These are phyloP conservation scores for Lactifluus pinguis DNA, from an alignment of 768 basidiomycete genomes.

Conservation along the genomic window DNA sequence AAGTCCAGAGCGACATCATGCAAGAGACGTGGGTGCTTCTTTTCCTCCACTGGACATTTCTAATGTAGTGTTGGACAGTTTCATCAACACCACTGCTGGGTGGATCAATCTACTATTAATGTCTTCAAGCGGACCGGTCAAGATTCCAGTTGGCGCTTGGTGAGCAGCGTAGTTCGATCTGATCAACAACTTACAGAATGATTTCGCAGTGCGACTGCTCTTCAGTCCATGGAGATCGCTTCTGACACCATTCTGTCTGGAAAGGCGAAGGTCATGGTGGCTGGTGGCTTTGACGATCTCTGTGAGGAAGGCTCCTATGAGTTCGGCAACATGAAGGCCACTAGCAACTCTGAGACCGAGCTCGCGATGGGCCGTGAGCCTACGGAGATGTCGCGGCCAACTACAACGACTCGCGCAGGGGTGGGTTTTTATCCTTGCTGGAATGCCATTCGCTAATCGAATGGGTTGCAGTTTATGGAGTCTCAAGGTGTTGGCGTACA, in stretches of 20 bases:
- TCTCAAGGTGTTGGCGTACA: constrained; percentile 95
- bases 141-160: constrained; percentile 99
- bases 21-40: constrained; percentile 79
- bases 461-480: constrained; percentile 73
- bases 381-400: constrained; percentile 96
- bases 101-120: constrained; percentile 94
- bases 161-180: constrained; percentile 30
- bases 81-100: constrained; percentile 98
- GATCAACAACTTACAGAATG: constrained; percentile 3
- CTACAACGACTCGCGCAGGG: constrained; percentile 91
- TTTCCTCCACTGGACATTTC: not conserved
- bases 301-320: constrained; percentile 98
- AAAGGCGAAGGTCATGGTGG: constrained; percentile 99
- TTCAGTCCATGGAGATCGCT: constrained; percentile 98
- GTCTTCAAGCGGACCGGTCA: constrained; percentile 96
- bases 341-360: constrained; percentile 93
- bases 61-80: constrained; percentile 37
- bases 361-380: constrained; percentile 99
- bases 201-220: constrained; percentile 71
- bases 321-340: constrained; percentile 99
- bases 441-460: not conserved
- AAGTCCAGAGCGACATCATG: constrained; percentile 95
- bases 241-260: constrained; percentile 88
- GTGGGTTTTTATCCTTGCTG: constrained; percentile 35
- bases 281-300: constrained; percentile 97